Conservation (phyloP, 2,329 filamentous ascomycete species). For the Pseudocercospora fuligena region DNA sequence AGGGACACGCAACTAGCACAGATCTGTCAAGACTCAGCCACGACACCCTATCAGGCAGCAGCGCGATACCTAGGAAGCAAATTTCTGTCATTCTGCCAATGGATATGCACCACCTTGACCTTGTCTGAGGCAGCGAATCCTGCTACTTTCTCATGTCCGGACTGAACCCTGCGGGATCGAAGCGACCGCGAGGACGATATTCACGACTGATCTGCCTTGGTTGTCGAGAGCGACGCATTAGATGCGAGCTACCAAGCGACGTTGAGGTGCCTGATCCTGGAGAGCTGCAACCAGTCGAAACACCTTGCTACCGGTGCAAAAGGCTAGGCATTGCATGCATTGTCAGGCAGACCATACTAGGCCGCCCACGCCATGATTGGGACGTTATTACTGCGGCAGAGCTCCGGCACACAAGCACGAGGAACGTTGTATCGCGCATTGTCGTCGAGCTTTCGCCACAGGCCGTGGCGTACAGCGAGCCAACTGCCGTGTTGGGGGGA, state of each 20-base stretch:
- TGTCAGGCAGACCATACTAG: background rate
- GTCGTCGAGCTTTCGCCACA: background rate
- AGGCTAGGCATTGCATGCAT: background rate
- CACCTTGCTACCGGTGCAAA: background rate
- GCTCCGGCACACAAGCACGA: background rate
- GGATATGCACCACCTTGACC: background rate
- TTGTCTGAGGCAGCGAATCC: background rate
- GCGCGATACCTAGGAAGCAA: background rate
- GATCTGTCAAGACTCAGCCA: background rate
- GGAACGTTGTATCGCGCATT: background rate
- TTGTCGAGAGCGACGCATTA: background rate
- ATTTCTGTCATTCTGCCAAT: background rate
- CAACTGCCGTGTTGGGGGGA: background rate
- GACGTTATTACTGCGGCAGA: background rate
- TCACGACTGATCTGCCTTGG: background rate
- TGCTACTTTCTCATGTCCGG: no score
- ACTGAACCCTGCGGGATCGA: background rate
- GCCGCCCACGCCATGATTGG: background rate
- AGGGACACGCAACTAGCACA: background rate
- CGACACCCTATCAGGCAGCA: background rate
- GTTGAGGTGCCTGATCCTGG: background rate
- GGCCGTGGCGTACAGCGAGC: background rate
- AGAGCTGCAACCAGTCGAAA: background rate
- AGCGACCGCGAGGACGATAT: background rate
- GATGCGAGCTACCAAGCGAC: background rate